A percentile compares a stretch with the other conserved stretches of the same genome.
phyloP scores from a whole-genome alignment of 2,329 filamentous ascomycete species.

The Fusarium nelsonii region DNA sequence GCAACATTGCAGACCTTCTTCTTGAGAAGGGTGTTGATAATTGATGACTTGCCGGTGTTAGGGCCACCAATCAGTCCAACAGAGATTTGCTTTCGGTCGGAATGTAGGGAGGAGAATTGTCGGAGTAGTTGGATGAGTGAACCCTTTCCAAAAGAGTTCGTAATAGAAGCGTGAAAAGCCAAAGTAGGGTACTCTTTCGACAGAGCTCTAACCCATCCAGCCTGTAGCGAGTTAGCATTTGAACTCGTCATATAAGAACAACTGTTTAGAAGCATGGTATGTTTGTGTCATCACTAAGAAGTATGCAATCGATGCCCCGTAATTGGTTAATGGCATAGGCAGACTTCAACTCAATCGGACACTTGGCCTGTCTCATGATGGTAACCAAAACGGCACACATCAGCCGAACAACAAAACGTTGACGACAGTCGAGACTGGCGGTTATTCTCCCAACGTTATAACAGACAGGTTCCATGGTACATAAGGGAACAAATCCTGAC shows the following conservation, averaged over 20 bases:
- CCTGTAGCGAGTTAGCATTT: conserved; percentile 65
- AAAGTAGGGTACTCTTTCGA: conserved; percentile 94
- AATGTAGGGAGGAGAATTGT: conserved; percentile 92
- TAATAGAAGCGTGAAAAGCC: conserved; percentile 94
- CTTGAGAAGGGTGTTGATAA: conserved; percentile 95
- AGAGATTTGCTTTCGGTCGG: conserved; percentile 92
- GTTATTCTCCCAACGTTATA: conserved; percentile 99
- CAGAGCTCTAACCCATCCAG: conserved; percentile 88
- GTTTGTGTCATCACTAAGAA: conserved; percentile 99
- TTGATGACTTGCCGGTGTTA: conserved; percentile 95
- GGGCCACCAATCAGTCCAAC: conserved; percentile 84
- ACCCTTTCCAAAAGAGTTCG: conserved; percentile 96
- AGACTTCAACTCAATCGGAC: conserved; percentile 97
- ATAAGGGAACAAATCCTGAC: conserved; percentile 88
- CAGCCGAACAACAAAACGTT: conserved; percentile 65
- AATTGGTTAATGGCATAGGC: conserved; percentile 67
- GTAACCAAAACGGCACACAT: conserved; percentile 89
- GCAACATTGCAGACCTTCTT: conserved; percentile 96
- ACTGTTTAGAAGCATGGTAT: conserved; percentile 49
- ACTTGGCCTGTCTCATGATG: conserved; percentile 82
- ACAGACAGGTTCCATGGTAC: conserved; percentile 88
- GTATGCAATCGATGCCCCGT: conserved; percentile 73
- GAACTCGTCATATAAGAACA: conserved; percentile 22
- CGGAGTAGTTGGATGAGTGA: conserved; percentile 91
- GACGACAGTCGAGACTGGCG: conserved; percentile 58